Percentiles rank a stretch among this genome's conserved stretches.
These are phyloP conservation scores for Mortierella sp. DNA, from an alignment of 371 early-diverging fungal species.

Conservation along the genomic window DNA sequence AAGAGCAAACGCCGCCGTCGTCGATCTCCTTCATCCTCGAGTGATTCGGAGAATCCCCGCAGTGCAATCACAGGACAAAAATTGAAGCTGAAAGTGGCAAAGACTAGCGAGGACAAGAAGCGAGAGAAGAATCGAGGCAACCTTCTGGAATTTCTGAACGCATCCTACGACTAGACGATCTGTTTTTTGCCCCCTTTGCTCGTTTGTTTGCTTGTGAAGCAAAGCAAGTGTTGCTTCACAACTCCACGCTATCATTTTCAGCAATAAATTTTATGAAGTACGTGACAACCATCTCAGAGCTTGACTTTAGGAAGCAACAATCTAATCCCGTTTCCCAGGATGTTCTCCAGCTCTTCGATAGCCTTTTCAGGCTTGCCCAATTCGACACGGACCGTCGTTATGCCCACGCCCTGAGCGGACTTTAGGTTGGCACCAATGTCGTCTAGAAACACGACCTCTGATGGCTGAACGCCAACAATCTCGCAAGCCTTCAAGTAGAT, in stretches of 20 bases:
- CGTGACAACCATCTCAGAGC: not conserved
- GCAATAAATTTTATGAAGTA: too few species aligned
- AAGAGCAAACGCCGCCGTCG: conserved; percentile 47
- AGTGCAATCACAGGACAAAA: conserved; percentile 51
- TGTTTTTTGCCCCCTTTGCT: too few species aligned
- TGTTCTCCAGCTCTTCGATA: conserved; percentile 62
- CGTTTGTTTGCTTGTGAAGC: too few species aligned
- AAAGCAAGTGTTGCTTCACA: too few species aligned
- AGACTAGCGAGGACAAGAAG: conserved; percentile 53
- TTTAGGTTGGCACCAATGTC: conserved; percentile 80
- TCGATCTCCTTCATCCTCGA: conserved; percentile 32
- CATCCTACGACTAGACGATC: conserved; percentile 32
- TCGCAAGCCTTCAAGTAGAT: conserved; percentile 74
- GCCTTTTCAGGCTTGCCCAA: conserved; percentile 70
- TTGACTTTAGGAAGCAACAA: conserved; percentile 16
- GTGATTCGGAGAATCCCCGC: conserved; percentile 38
- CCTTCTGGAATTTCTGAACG: conserved; percentile 44
- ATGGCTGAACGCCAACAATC: conserved; percentile 65
- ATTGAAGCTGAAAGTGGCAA: conserved; percentile 48
- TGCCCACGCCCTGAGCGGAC: conserved; percentile 71
- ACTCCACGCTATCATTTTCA: too few species aligned
- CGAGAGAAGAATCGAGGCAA: conserved; percentile 50
- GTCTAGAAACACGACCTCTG: conserved; percentile 77
- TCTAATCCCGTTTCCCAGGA: conserved; percentile 26
- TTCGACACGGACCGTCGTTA: conserved; percentile 71